Base-by-base conservation (phyloP, 2,329 filamentous ascomycete genomes). In the Epichloe bromicola region DNA sequence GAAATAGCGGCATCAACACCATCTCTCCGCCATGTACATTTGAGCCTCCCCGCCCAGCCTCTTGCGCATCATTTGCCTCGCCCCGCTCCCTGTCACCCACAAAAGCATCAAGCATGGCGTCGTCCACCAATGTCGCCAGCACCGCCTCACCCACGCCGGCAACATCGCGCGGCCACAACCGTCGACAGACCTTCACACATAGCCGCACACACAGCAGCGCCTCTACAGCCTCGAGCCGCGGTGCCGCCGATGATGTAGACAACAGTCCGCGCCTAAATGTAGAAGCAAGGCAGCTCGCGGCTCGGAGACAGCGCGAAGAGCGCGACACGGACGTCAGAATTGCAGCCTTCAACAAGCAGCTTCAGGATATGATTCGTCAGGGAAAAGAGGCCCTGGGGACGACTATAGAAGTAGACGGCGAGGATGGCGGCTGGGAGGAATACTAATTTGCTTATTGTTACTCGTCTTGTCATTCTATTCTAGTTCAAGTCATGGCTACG, bases 281-380 rank as follows among this genome's bases (percentile, higher is more conserved):
- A 19, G 88, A 95, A 60, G 86, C 87, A 6, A 83, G 84, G 61
- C 77, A 79, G 43, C 79, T 90, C 51, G 82, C 88, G 5, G 82
- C 82, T n/a, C 78, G 80, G 61, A 79, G 84, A 57, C 74, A 82
- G 23, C 79, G 80, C 48, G 85, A 86, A 52, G 88, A 95, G 59
- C 75, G 82, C 44, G 83, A 90, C 58, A 79, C 86, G 7, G 89
- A 97, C 58, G 80, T 83, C 42, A 82, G 85, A 49, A 85, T 97
- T 58, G 82, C 81, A 46, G 79, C 84, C 26, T 82, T 97, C 67
- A 94, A 93, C 63, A 75, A 80, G 46, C 81, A 86, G 59, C 71
- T 97, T 46, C 80, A 86, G 61, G 85, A 83, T 36, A 88, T 98
- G 85, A 94, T 98, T 50, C 76, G 83, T 2, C 85, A 97, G 66